Evolutionary conservation across 805 yeast genomes (phyloP).

Genomic region (Kluyveromyces starmeri): DNA sequence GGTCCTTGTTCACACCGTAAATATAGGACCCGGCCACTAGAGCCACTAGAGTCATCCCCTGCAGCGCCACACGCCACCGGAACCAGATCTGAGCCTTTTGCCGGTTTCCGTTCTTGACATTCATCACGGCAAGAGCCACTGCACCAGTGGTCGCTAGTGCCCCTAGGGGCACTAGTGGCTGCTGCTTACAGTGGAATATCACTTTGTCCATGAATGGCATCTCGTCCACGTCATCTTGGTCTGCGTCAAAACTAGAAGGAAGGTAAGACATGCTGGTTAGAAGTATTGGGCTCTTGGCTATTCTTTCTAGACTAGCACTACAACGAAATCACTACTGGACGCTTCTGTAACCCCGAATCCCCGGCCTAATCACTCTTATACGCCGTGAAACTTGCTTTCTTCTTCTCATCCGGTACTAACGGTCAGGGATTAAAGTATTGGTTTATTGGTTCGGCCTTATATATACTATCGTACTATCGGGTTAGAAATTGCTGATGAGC

Average conservation of each 20-base stretch:
- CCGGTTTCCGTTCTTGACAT: conserved; percentile 64
- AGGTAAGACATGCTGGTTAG: conserved; percentile 8
- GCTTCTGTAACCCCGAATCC: too few relatives aligned
- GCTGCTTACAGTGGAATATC: conserved; percentile 60
- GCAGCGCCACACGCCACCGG: conserved; percentile 83
- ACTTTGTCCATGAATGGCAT: conserved; percentile 48
- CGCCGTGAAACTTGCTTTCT: too few relatives aligned
- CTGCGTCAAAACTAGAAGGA: conserved; percentile 31
- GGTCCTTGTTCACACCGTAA: conserved; percentile 45
- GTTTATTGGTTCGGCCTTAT: too few relatives aligned
- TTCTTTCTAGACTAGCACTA: too few relatives aligned
- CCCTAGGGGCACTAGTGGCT: conserved; percentile 85
- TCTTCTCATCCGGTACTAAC: too few relatives aligned
- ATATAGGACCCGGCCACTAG: conserved; percentile 69
- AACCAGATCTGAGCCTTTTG: conserved; percentile 77
- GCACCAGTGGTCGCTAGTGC: conserved; percentile 73
- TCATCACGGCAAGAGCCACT: conserved; percentile 66
- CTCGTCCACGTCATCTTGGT: conserved; percentile 22
- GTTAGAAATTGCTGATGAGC: too few relatives aligned
- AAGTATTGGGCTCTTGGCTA: too few relatives aligned
- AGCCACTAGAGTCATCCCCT: conserved; percentile 75
- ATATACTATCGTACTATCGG: too few relatives aligned
- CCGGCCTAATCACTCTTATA: too few relatives aligned
- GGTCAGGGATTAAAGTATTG: too few relatives aligned
- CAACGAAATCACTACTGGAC: too few relatives aligned